These are phyloP conservation scores for Pyrus bretschneideri DNA, from an alignment of 306 rosid genomes.

Conservation along the genomic window DNA sequence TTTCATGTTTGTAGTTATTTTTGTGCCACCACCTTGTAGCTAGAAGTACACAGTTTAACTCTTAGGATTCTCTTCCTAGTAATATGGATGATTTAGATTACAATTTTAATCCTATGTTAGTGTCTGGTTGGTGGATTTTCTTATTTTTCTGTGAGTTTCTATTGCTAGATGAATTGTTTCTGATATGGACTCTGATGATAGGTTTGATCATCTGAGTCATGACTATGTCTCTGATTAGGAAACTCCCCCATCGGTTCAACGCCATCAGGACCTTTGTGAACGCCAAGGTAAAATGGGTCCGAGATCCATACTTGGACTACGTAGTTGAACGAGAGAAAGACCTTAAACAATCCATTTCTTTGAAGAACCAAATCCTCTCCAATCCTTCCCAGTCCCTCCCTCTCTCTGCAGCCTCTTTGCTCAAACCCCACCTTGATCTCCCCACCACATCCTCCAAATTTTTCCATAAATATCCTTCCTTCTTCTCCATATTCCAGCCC, in stretches of 20 bases:
- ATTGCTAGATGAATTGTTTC: not conserved
- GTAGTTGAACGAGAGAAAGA: constrained; percentile 66
- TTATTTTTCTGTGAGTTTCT: not conserved
- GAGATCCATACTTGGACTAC: constrained; percentile 67
- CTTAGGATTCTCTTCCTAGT: not conserved
- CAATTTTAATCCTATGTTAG: not conserved
- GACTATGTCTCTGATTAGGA: constrained; percentile 25
- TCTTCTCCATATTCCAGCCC: constrained; percentile 54
- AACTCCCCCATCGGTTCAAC: constrained; percentile 36
- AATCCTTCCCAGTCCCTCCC: constrained; percentile 48
- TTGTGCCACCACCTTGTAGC: not conserved
- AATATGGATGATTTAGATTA: not conserved
- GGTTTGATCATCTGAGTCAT: constrained; percentile 15
- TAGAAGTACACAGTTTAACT: not conserved
- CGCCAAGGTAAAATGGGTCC: constrained; percentile 75
- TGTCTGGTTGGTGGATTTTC: not conserved
- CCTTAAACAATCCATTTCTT: constrained; percentile 51
- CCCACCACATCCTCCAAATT: constrained; percentile 46
- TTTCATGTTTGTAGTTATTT: too few species aligned
- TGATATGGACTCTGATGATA: not conserved
- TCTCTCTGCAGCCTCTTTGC: constrained; percentile 49
- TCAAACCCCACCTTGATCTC: constrained; percentile 44
- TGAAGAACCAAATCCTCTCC: constrained; percentile 56
- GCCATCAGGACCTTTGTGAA: constrained; percentile 46
- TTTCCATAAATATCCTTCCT: constrained; percentile 35